These are phyloP conservation scores for Aureobasidium sp. DNA, from an alignment of 2,329 filamentous ascomycete species.

Conservation along the genomic window DNA sequence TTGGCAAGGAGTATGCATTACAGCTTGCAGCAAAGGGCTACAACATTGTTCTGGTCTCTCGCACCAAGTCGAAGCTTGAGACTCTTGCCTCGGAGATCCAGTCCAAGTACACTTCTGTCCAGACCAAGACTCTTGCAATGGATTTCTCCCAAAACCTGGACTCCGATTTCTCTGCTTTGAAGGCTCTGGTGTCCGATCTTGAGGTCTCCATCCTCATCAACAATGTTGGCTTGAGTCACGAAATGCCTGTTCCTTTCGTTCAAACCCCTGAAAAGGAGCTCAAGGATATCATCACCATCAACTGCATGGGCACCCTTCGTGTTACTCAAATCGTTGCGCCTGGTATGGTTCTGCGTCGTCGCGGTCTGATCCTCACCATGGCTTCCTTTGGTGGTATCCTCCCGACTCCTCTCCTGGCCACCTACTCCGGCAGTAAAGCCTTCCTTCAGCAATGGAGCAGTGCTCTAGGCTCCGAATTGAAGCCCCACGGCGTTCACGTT, in stretches of 20 bases:
- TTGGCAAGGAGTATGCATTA: constrained; percentile 91
- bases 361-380: constrained; percentile 91
- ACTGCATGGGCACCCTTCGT: constrained; percentile 83
- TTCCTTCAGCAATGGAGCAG: constrained; percentile 97
- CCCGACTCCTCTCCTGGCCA: constrained; percentile 85
- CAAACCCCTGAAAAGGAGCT: constrained; percentile 74
- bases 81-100: constrained; percentile 68
- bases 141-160: constrained; percentile 79
- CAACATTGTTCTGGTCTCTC: constrained; percentile 90
- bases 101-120: constrained; percentile 57
- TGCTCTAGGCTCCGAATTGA: constrained; percentile 75
- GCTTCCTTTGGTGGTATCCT: constrained; percentile 91
- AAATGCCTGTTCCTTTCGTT: constrained; percentile 82
- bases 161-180: constrained; percentile 69
- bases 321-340: constrained; percentile 81
- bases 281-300: constrained; percentile 86
- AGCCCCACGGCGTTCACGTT: constrained; percentile 74
- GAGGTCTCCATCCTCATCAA: constrained; percentile 88
- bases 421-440: constrained; percentile 95
- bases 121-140: constrained; percentile 79
- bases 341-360: constrained; percentile 74
- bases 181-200: constrained; percentile 59
- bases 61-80: constrained; percentile 87
- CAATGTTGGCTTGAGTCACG: constrained; percentile 93
- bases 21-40: constrained; percentile 88